These are phyloP conservation scores for Acidiella bohemica DNA, from an alignment of 495 filamentous ascomycete genomes.

Conservation along the genomic window DNA sequence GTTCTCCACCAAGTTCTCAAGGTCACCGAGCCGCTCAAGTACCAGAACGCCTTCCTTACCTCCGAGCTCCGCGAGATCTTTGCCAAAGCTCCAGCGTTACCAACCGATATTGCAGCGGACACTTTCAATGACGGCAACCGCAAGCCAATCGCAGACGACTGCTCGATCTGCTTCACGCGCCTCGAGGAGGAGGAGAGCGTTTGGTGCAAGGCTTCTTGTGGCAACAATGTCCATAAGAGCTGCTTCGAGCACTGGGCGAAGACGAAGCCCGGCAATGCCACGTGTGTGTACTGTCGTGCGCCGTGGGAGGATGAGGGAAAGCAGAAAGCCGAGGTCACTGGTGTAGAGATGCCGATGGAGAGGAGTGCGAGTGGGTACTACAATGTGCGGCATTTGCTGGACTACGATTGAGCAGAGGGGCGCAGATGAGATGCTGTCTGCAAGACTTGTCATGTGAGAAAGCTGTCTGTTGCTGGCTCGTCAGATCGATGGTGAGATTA, in stretches of 20 bases:
- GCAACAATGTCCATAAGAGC: slow-evolving; percentile 59
- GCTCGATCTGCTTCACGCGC: slow-evolving; percentile 64
- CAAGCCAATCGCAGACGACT: slow-evolving; percentile 56
- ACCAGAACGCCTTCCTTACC: slow-evolving; percentile 59
- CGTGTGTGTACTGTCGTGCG: slow-evolving; percentile 54
- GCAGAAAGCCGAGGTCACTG: slow-evolving; percentile 13
- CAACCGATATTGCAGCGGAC: slow-evolving; percentile 18
- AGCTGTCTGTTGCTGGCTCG: no score
- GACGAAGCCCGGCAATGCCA: slow-evolving; percentile 36
- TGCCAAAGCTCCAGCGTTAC: slow-evolving; percentile 35
- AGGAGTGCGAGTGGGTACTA: slow-evolving; percentile 1
- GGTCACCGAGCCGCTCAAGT: slow-evolving; percentile 46
- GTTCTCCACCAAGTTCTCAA: slow-evolving; percentile 53
- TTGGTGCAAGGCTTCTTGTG: slow-evolving; percentile 59
- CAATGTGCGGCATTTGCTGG: slow-evolving; percentile 8
- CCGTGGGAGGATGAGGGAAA: slow-evolving; percentile 45
- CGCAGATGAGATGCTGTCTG: neutral
- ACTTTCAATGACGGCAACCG: slow-evolving; percentile 30
- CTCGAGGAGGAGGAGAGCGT: slow-evolving; percentile 41
- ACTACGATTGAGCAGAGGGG: slow-evolving; percentile 5
- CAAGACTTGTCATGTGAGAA: no score
- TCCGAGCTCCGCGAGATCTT: slow-evolving; percentile 52
- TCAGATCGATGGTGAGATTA: no score
- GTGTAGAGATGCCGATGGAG: slow-evolving; percentile 22
- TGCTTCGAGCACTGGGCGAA: slow-evolving; percentile 61